A percentile compares a stretch with the other conserved stretches of the same genome.
Evolutionary conservation across 2,329 filamentous ascomycete species (phyloP).

Genomic region (Diaporthe destruens): DNA sequence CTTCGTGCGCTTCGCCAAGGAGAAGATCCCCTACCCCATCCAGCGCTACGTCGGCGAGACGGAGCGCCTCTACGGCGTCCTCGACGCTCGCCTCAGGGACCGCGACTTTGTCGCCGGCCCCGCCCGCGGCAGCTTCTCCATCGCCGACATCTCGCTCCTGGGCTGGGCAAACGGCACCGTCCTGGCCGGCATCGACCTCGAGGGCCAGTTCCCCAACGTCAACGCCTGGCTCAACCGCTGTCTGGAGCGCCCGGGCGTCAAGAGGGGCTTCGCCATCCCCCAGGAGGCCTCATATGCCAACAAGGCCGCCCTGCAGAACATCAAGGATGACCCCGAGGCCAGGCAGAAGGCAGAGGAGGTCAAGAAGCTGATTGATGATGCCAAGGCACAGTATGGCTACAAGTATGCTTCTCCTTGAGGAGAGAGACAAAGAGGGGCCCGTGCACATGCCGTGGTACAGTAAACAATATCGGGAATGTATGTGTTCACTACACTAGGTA

Average conservation of each 20-base stretch:
- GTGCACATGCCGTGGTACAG: no score
- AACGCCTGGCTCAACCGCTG: slow-evolving; percentile 76
- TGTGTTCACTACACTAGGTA: background rate
- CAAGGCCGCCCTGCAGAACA: slow-evolving; percentile 52
- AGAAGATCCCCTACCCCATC: slow-evolving; percentile 77
- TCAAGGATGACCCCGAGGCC: slow-evolving; percentile 59
- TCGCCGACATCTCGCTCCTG: slow-evolving; percentile 79
- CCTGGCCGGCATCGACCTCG: slow-evolving; percentile 73
- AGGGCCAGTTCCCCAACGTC: slow-evolving; percentile 72
- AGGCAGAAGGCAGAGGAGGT: slow-evolving; percentile 58
- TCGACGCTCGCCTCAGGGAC: slow-evolving; percentile 72
- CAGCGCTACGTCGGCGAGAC: slow-evolving; percentile 83
- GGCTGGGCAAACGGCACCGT: slow-evolving; percentile 74
- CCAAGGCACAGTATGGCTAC: slow-evolving; percentile 62
- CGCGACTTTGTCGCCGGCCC: slow-evolving; percentile 68
- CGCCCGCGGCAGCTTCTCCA: slow-evolving; percentile 67
- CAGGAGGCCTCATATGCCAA: slow-evolving; percentile 56
- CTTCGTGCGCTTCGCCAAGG: slow-evolving; percentile 76
- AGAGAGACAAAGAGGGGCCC: background rate
- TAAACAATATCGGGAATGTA: no score
- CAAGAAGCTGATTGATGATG: slow-evolving; percentile 52
- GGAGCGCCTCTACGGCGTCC: slow-evolving; percentile 78
- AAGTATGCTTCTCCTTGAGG: slow-evolving; percentile 59
- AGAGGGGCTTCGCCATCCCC: slow-evolving; percentile 75
- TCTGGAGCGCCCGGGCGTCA: slow-evolving; percentile 68